Base-by-base conservation (phyloP, 306 rosid species). In the Vigna nakashimae region DNA sequence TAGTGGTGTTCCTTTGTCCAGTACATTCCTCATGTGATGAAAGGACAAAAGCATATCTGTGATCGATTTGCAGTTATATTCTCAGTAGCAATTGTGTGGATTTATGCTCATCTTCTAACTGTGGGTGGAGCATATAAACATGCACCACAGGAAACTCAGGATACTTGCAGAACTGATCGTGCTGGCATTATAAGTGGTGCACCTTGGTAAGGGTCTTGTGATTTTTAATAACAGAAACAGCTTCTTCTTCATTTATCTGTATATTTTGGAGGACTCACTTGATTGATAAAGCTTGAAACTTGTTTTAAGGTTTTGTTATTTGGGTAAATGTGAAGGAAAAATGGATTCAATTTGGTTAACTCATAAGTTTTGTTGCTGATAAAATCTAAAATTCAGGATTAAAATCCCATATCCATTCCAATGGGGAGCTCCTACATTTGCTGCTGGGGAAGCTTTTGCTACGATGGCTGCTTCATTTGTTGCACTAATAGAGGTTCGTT, bases 341-440 rank as follows among this genome's bases (percentile, higher is more conserved):
- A 11, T 5, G 60, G 18, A 58, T 66, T 53, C 49, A 56, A 52
- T 69, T 73, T 58, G 62, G 46, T 40, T 70, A 43, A 64, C 12
- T 77, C 72, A 71, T 24, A 52, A 64, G 32, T 62, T 53, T 17
- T 78, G 58, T 40, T 65, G 45, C 50, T 52, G 56, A 57, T 67
- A 58, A 67, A 74, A 34, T 56, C 17, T 74, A 65, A 73, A 6
- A 22, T 43, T 57, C 93, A 94, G 98, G 98, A 92, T 94, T 63
- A 86, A 92, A 82, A 68, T 94, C 69, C 98, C 98, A 1, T 94
- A 90, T 83, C 98, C 98, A 71, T 94, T 94, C 82, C 98, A 94
- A 78, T 94, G 98, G 98, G 98, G 98, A 76, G 94, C 94, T 76
- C 98, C 98, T 20, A 89, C 93, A 76, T 94, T 94, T 73, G 90